phyloP scores from a whole-genome alignment of 2,329 filamentous ascomycete species.

The Aspergillus awamori region DNA sequence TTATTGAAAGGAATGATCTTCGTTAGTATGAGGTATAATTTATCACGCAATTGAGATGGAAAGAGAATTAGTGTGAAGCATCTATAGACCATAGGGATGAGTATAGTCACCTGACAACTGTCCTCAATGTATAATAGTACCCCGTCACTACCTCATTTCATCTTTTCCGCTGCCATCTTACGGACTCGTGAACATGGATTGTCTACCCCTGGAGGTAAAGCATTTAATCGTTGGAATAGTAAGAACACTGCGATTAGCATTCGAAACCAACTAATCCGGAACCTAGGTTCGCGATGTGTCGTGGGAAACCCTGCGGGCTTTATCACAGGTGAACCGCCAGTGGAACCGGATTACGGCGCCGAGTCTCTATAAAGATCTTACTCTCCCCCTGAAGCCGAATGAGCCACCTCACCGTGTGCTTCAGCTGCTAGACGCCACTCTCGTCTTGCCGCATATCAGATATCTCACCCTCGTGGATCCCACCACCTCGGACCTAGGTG shows the following conservation, averaged over 20 bases:
- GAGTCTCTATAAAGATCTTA: not conserved
- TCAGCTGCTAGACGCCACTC: not conserved
- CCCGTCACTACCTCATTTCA: not conserved
- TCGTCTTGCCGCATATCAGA: not conserved
- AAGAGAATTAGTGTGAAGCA: no score
- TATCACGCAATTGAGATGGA: no score
- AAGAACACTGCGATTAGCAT: not conserved
- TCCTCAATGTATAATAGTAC: not conserved
- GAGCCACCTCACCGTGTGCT: not conserved
- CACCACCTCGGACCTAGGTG: not conserved
- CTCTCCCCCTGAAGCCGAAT: not conserved
- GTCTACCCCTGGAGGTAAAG: not conserved
- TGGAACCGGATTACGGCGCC: not conserved
- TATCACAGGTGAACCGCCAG: not conserved
- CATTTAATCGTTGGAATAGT: not conserved
- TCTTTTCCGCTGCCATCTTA: not conserved
- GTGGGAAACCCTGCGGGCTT: not conserved
- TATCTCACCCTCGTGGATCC: not conserved
- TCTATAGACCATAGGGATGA: not conserved
- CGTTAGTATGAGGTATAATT: no score
- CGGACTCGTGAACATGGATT: not conserved
- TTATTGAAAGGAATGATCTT: no score
- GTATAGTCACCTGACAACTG: not conserved
- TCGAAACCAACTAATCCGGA: not conserved
- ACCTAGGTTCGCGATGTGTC: not conserved